phyloP scores from a whole-genome alignment of 2,329 filamentous ascomycete species.

The Colletotrichum cereale region DNA sequence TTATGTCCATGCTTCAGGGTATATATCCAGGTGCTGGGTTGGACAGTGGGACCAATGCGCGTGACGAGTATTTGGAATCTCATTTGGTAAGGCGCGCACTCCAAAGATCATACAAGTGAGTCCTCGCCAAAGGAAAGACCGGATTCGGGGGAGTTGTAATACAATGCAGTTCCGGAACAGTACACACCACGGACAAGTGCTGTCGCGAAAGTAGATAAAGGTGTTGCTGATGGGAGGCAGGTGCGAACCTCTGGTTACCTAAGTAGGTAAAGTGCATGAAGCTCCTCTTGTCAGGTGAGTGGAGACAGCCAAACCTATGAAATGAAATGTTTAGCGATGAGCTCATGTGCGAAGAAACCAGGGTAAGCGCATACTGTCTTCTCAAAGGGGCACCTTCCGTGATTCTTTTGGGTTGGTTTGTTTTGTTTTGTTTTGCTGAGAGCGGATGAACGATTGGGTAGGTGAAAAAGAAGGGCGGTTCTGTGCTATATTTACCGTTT shows the following conservation, averaged over 20 bases:
- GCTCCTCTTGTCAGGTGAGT: background rate
- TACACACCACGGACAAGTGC: background rate
- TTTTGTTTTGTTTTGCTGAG: background rate
- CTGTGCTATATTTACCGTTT: background rate
- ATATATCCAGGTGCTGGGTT: too few species aligned
- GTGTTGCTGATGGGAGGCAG: background rate
- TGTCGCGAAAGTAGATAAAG: too few species aligned
- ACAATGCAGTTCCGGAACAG: background rate
- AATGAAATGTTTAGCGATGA: background rate
- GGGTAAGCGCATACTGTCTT: background rate
- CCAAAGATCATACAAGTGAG: background rate
- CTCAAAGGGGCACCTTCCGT: background rate
- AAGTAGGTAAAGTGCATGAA: background rate
- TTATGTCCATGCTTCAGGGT: background rate
- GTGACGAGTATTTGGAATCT: too few species aligned
- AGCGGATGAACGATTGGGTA: background rate
- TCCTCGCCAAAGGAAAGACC: too few species aligned
- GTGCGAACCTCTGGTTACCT: background rate
- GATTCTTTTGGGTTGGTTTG: too few species aligned
- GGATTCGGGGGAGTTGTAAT: background rate
- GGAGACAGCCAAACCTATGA: background rate
- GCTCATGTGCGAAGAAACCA: background rate
- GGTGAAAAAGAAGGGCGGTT: background rate
- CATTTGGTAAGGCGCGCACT: background rate
- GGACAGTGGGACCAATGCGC: background rate